Base-by-base conservation (phyloP, 805 yeast species). In the Debaryomyces prosopidis region DNA sequence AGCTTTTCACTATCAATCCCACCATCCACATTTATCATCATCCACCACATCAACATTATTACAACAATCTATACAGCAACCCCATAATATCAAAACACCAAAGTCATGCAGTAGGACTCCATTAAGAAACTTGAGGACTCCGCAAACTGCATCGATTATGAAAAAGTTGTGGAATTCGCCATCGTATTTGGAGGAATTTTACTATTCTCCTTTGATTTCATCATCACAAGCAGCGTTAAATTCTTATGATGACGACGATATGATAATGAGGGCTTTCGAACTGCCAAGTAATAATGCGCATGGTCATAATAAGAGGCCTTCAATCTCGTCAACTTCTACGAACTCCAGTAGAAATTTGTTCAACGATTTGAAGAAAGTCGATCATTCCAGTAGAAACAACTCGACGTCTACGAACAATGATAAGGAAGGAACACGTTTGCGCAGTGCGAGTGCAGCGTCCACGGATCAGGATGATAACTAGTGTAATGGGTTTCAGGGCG, bases 151-250 rank as follows among this genome's bases (percentile, higher is more conserved):
- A 50, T 70, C 81, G 7, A 67, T 75, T 15, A 63, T 75, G 58
- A 75, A 73, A 51, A 80, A 75, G 54, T 65, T 80, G 37, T 82
- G 87, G 85, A 76, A 80, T 54, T 81, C 87, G 16, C 88, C 88
- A 11, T 75, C 83, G 2, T 81, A 80, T 54, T 66, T 82, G 45
- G 88, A 84, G 47, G 89, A 84, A 53, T 84, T 84, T 57, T 81
- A 82, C 53, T 76, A 81, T 34, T 79, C 85, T 17, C 68, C 68
- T 6, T 53, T 62, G 40, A 39, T 55, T 15, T 40, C 50, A 5
- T 49, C 55, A 12, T 40, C 54, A 3, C 63, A 69, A 1, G 45
- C 51, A 5, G 54, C 46, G 3, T 55, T 70, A 46, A 66, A 62
- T 47, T 68, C 73, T 14, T 72, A 72, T 50, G 77, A 72, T 51